Percentiles rank a stretch among this genome's conserved stretches.
Conservation (phyloP, 208 protist genomes). For the Leishmania turanica region DNA sequence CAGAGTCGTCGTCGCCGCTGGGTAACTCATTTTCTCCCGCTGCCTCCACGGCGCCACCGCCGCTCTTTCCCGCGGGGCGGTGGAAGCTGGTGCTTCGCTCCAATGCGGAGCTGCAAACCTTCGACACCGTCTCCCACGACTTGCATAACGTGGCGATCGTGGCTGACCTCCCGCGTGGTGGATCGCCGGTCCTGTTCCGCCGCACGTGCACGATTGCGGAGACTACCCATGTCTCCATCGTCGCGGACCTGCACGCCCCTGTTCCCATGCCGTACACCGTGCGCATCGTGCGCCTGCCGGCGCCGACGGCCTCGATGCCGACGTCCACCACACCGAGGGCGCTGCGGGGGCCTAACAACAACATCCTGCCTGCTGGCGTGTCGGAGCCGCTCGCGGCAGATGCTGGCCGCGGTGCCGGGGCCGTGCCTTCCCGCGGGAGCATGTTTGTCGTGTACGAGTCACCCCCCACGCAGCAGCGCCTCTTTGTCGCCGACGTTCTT, state of each 20-base stretch:
- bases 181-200: constrained; percentile 57
- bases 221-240: constrained; percentile 56
- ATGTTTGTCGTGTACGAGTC: constrained; percentile 31
- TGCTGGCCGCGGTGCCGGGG: not conserved
- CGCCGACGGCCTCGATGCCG: not conserved
- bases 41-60: not conserved
- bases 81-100: constrained; percentile 73
- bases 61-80: constrained; percentile 38
- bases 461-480: constrained; percentile 10
- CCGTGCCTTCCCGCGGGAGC: not conserved
- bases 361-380: not conserved
- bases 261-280: constrained; percentile 61
- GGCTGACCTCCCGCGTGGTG: constrained; percentile 57
- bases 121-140: constrained; percentile 50
- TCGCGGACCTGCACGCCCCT: constrained; percentile 38
- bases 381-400: not conserved
- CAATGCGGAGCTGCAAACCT: constrained; percentile 50
- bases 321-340: constrained; percentile 1
- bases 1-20: not conserved
- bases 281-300: constrained; percentile 25
- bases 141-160: constrained; percentile 39
- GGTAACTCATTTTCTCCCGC: not conserved
- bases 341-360: not conserved
- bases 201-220: constrained; percentile 60
- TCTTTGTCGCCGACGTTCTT: constrained; percentile 62